Evolutionary conservation across 2,329 filamentous ascomycete genomes (phyloP).

Genomic region (Xylaria sp.): DNA sequence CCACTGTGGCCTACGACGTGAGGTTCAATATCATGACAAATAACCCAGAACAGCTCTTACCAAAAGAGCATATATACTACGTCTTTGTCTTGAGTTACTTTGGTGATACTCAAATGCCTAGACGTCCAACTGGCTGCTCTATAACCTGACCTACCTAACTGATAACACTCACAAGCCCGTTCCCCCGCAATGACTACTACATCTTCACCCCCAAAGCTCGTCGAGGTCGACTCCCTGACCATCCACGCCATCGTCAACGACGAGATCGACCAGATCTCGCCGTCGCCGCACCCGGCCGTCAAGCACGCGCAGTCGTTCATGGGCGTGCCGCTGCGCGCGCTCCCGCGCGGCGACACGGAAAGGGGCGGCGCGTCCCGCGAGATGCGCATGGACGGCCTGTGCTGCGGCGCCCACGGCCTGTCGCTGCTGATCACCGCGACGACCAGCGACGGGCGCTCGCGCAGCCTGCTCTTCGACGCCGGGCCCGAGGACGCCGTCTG

Average conservation of each 20-base stretch:
- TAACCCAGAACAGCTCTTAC: no score
- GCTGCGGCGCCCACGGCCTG: constrained; percentile 57
- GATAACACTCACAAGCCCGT: neutral
- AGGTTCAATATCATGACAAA: neutral
- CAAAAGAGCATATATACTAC: no score
- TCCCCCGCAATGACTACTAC: neutral
- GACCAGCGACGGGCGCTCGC: constrained; percentile 45
- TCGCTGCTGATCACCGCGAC: constrained; percentile 56
- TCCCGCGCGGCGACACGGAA: constrained; percentile 35
- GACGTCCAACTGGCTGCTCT: no score
- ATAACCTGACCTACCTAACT: no score
- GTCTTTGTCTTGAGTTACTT: no score
- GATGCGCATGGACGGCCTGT: constrained; percentile 52
- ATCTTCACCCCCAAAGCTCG: constrained; percentile 7
- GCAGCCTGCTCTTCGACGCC: constrained; percentile 55
- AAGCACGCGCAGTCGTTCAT: constrained; percentile 46
- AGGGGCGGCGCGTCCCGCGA: constrained; percentile 48
- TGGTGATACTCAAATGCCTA: no score
- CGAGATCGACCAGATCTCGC: constrained; percentile 56
- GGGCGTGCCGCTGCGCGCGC: constrained; percentile 43
- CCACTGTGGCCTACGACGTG: neutral
- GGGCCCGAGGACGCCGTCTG: constrained; percentile 56
- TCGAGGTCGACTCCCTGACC: constrained; percentile 43
- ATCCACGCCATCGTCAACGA: constrained; percentile 56
- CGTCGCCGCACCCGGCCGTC: constrained; percentile 46